Base-by-base conservation (phyloP, 2,329 filamentous ascomycete genomes). In the Tolypocladium inflatum region DNA sequence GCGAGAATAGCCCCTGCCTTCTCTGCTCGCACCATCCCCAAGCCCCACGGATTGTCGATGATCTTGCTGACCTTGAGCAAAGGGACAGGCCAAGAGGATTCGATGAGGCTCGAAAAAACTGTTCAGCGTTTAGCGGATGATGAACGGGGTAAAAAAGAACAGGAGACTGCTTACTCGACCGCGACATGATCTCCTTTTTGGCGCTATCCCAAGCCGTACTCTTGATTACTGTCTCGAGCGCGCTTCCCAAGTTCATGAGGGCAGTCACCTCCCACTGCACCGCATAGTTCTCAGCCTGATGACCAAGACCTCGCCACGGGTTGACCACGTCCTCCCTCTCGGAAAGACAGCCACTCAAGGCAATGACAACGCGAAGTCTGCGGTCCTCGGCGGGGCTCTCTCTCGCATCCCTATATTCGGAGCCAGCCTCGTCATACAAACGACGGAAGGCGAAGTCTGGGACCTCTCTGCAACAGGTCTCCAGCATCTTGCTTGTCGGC, bases 381-480 rank as follows among this genome's bases (percentile, higher is more conserved):
- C 88, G 83, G 62, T 86, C 79, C 37, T 83, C 77, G 5, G 85
- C 69, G 57, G 78, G 70, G 61, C 84, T 67, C 59, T 80, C 73
- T 59, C 76, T 78, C 15, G 78, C 75, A 59, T 85, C 80, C 37
- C 75, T 69, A 51, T 77, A 71, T 42, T 79, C 74, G 37, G 62
- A 63, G 9, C 60, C 59, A 11, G 59, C 54, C 11, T 74, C 68
- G 17, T 81, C 80, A 56, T 85, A 83, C 19, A 96, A 77, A 0
- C 91, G 89, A 13, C 96, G 73, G 65, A 97, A 90, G 0, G 85
- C 90, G 71, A 97, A 96, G 67, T 97, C 92, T 65, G 90, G 85
- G 19, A 97, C 87, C 63, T 96, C 91, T 64, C 85, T 86, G 13
- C 88, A 83, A 69, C 95, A 96, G n/a, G 87, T 80, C 63, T 96